A percentile compares a stretch with the other conserved stretches of the same genome.
These are phyloP conservation scores for Elsinoe fawcettii DNA, from an alignment of 2,329 filamentous ascomycete species.

Conservation along the genomic window DNA sequence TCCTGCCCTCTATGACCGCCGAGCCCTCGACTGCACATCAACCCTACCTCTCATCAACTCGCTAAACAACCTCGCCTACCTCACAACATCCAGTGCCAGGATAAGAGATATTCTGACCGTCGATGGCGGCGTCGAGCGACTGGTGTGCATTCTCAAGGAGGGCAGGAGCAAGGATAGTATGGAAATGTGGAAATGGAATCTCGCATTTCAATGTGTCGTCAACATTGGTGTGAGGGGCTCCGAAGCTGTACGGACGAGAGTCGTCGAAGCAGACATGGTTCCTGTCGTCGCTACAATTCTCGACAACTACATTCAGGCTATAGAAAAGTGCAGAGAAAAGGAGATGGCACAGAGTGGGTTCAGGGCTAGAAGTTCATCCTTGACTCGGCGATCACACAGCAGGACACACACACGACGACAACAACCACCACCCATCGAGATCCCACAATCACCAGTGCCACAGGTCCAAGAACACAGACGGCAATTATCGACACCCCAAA, in stretches of 20 bases:
- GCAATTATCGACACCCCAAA: slow-evolving; percentile 26
- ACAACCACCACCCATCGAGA: slow-evolving; percentile 77
- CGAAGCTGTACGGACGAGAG: slow-evolving; percentile 84
- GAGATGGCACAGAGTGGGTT: slow-evolving; percentile 25
- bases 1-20: slow-evolving; percentile 92
- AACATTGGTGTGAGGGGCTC: slow-evolving; percentile 97
- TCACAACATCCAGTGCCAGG: slow-evolving; percentile 93
- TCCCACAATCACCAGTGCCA: slow-evolving; percentile 46
- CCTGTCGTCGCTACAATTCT: slow-evolving; percentile 97
- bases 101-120: slow-evolving; percentile 97
- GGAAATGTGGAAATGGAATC: slow-evolving; percentile 99
- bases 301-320: slow-evolving; percentile 95
- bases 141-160: slow-evolving; percentile 97
- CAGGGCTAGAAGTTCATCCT: slow-evolving; percentile 10
- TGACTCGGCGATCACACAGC: slow-evolving; percentile 13
- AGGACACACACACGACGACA: slow-evolving; percentile 55
- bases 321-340: slow-evolving; percentile 84
- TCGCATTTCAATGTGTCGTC: slow-evolving; percentile 97
- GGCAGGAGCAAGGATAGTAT: slow-evolving; percentile 96
- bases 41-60: slow-evolving; percentile 97
- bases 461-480: slow-evolving; percentile 16
- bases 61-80: slow-evolving; percentile 94
- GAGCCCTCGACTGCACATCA: slow-evolving; percentile 95
- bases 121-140: slow-evolving; percentile 92
- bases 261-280: slow-evolving; percentile 98